Evolutionary conservation across 345 rosid genomes (phyloP).

Genomic region (Luvunga scandens): DNA sequence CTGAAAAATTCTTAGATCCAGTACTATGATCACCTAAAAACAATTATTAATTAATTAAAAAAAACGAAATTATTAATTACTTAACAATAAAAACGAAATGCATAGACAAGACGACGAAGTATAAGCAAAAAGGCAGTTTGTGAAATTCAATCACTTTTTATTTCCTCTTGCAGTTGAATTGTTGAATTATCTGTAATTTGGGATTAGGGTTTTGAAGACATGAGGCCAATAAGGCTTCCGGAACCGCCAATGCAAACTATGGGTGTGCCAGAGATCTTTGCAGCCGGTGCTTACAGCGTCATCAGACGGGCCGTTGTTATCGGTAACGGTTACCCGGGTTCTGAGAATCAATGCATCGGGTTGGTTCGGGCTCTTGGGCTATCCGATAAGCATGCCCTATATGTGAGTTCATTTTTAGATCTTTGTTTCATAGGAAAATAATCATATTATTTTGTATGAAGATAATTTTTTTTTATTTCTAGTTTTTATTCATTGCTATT

Average conservation of each 20-base stretch:
- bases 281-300: constrained; percentile 66
- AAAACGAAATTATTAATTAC: too few relatives aligned
- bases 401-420: constrained; percentile 45
- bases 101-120: too few relatives aligned
- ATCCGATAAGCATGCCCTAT: constrained; percentile 56
- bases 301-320: constrained; percentile 88
- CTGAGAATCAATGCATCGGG: constrained; percentile 95
- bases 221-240: constrained; percentile 89
- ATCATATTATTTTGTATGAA: neutral
- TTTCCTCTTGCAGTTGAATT: neutral
- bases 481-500: neutral
- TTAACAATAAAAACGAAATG: too few relatives aligned
- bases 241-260: constrained; percentile 66
- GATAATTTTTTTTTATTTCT: neutral
- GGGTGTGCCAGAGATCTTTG: constrained; percentile 93
- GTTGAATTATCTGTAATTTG: neutral
- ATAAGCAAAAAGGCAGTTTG: too few relatives aligned
- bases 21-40: too few relatives aligned
- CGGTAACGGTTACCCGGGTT: constrained; percentile 76
- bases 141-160: too few relatives aligned
- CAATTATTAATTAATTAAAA: too few relatives aligned
- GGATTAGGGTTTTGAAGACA: constrained; percentile 17
- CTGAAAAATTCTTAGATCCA: neutral
- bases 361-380: constrained; percentile 86
- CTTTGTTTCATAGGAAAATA: neutral